A percentile compares a stretch with the other conserved stretches of the same genome.
phyloP scores from a whole-genome alignment of 768 basidiomycete species.

The Lactifluus pinguis region DNA sequence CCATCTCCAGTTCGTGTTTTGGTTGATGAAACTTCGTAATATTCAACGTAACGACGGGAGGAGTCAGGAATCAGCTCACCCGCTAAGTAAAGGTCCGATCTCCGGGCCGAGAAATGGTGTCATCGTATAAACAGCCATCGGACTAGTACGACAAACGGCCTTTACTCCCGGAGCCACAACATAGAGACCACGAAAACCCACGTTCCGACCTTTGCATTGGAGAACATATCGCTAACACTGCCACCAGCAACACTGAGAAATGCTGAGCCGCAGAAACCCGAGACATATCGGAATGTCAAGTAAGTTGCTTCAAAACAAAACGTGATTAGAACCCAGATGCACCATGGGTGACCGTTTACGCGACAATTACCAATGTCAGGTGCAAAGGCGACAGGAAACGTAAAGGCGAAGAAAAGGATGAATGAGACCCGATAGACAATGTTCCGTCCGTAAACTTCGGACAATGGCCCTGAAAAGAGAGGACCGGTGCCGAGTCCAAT shows the following conservation, averaged over 20 bases:
- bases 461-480: constrained; percentile 30
- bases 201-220: constrained; percentile 49
- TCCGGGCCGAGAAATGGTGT: constrained; percentile 49
- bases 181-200: constrained; percentile 26
- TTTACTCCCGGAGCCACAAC: neutral
- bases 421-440: constrained; percentile 58
- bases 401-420: constrained; percentile 47
- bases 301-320: constrained; percentile 38
- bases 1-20: constrained; percentile 66
- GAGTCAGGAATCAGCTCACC: constrained; percentile 31
- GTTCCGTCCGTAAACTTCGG: constrained; percentile 52
- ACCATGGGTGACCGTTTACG: neutral
- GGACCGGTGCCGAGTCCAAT: constrained; percentile 26
- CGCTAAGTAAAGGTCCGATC: constrained; percentile 47
- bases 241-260: constrained; percentile 55
- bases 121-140: constrained; percentile 48
- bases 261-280: constrained; percentile 46
- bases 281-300: constrained; percentile 51
- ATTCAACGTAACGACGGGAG: neutral
- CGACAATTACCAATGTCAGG: constrained; percentile 43
- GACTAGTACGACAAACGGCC: constrained; percentile 24
- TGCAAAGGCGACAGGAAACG: constrained; percentile 67
- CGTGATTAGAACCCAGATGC: neutral
- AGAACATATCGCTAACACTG: constrained; percentile 34
- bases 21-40: constrained; percentile 3